Percentiles rank a stretch among this genome's conserved stretches.
phyloP scores from a whole-genome alignment of 2,329 filamentous ascomycete species.

The Penicillium sp. region DNA sequence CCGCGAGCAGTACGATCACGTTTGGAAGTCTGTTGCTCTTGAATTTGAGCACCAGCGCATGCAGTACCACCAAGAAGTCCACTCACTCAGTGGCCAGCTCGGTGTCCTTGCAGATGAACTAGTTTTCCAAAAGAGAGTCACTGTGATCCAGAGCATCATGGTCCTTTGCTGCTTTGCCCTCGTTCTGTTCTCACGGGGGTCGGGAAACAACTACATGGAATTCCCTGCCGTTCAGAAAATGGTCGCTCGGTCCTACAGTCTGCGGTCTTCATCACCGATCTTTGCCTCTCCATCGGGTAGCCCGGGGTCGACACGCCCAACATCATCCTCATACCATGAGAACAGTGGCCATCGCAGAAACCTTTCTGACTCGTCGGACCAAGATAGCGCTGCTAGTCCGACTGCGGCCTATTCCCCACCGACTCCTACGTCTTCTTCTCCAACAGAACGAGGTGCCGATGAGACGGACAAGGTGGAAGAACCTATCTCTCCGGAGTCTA shows the following conservation, averaged over 20 bases:
- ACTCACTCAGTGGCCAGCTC: conserved; percentile 75
- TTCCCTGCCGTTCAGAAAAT: conserved; percentile 48
- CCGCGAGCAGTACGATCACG: conserved; percentile 84
- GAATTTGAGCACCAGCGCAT: conserved; percentile 87
- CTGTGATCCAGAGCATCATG: conserved; percentile 84
- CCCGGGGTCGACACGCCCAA: conserved; percentile 36
- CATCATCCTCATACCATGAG: conserved; percentile 29
- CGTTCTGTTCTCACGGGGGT: conserved; percentile 68
- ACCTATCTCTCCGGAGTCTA: conserved; percentile 15
- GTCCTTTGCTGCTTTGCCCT: conserved; percentile 82
- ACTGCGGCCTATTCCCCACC: conserved; percentile 39
- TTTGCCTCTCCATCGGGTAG: conserved; percentile 38
- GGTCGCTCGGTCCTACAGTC: conserved; percentile 44
- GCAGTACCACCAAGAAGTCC: conserved; percentile 75
- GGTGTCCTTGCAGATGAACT: conserved; percentile 93
- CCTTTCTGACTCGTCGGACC: conserved; percentile 35
- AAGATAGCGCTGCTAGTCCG: conserved; percentile 29
- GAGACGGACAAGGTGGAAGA: conserved; percentile 18
- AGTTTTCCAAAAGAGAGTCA: conserved; percentile 79
- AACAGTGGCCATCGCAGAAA: conserved; percentile 29
- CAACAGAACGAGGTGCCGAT: conserved; percentile 14
- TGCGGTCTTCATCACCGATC: conserved; percentile 37
- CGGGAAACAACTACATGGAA: conserved; percentile 44
- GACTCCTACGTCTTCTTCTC: conserved; percentile 34
- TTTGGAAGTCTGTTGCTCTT: conserved; percentile 93